A percentile compares a stretch with the other conserved stretches of the same genome.
Evolutionary conservation across 2,329 filamentous ascomycete genomes (phyloP).

Genomic region (Cyphellophora europaea): DNA sequence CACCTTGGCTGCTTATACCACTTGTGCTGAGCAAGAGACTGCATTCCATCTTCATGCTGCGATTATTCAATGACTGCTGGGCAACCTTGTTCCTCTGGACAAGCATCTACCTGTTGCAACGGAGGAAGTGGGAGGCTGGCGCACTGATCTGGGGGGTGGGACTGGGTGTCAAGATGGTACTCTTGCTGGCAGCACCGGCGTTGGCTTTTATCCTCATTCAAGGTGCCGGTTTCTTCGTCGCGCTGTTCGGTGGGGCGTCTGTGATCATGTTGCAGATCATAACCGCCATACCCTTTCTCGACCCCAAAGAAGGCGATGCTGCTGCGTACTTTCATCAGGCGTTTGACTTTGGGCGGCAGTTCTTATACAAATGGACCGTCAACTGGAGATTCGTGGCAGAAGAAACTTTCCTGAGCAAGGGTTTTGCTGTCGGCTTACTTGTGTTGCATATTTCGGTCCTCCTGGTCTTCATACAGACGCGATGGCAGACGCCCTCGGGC

Average conservation of each 20-base stretch:
- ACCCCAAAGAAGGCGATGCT: conserved; percentile 2
- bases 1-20: conserved; percentile 78
- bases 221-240: conserved; percentile 55
- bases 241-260: conserved; percentile 59
- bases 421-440: conserved; percentile 61
- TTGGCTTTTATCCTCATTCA: conserved; percentile 69
- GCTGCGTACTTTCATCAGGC: conserved; percentile 63
- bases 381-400: conserved; percentile 97
- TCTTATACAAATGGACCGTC: conserved; percentile 97
- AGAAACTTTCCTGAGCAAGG: conserved; percentile 61
- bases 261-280: conserved; percentile 70
- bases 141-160: conserved; percentile 66
- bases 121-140: conserved; percentile 62
- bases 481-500: conserved; percentile 64
- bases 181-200: conserved; percentile 74
- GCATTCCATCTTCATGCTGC: conserved; percentile 85
- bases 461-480: conserved; percentile 51
- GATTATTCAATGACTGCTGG: conserved; percentile 94
- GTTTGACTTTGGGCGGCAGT: conserved; percentile 84
- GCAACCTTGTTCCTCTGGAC: conserved; percentile 75
- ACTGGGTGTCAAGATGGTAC: conserved; percentile 89
- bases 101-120: conserved; percentile 71
- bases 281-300: conserved; percentile 18
- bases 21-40: conserved; percentile 83
- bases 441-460: conserved; percentile 58